A percentile compares a stretch with the other conserved stretches of the same genome.
Conservation (phyloP, 306 rosid species). For the Cicer yamashitae region DNA sequence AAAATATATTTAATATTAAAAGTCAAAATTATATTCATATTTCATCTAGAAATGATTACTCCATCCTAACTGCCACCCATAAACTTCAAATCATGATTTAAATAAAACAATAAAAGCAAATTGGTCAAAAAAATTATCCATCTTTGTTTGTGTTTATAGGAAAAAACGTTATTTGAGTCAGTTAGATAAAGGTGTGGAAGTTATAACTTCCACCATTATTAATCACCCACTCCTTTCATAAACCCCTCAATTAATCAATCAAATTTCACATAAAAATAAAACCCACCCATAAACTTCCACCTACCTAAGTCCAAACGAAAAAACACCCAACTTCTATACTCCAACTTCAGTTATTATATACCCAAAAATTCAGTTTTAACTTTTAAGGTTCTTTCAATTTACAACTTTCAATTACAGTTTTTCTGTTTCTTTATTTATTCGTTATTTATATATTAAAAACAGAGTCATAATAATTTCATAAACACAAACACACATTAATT, state of each 20-base stretch:
- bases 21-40: slow-evolving; percentile 34
- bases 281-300: slow-evolving; percentile 45
- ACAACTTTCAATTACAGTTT: slow-evolving; percentile 10
- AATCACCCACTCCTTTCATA: slow-evolving; percentile 1
- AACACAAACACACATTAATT: neutral
- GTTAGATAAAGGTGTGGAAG: slow-evolving; percentile 51
- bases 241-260: no score
- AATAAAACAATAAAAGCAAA: neutral
- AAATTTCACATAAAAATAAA: neutral
- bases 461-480: neutral
- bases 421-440: neutral
- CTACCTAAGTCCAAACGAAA: slow-evolving; percentile 36
- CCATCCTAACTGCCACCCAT: slow-evolving; percentile 40
- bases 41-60: neutral
- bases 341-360: slow-evolving; percentile 28
- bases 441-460: neutral
- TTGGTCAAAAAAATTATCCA: slow-evolving; percentile 18
- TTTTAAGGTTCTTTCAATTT: slow-evolving; percentile 50
- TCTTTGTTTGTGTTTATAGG: slow-evolving; percentile 42
- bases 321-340: slow-evolving; percentile 16
- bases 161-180: slow-evolving; percentile 49
- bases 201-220: slow-evolving; percentile 53
- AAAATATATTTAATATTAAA: neutral
- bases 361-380: slow-evolving; percentile 52
- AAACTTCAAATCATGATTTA: neutral